A percentile compares a stretch with the other conserved stretches of the same genome.
phyloP scores from a whole-genome alignment of 2,329 filamentous ascomycete species.

The Colletotrichum theobromicola region DNA sequence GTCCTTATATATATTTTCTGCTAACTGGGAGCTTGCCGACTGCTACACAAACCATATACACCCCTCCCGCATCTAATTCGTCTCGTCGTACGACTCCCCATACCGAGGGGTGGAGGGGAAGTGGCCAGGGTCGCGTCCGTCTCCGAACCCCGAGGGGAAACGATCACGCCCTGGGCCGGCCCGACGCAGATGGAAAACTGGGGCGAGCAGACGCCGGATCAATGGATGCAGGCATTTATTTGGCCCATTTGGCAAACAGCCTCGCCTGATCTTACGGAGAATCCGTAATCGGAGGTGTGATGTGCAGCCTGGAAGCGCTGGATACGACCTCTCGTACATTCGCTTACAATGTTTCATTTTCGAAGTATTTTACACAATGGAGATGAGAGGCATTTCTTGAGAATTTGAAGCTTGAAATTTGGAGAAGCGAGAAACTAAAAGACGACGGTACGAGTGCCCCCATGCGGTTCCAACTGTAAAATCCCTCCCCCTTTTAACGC shows the following conservation, averaged over 20 bases:
- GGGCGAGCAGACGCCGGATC: neutral
- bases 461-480: neutral
- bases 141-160: conserved; percentile 12
- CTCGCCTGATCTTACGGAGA: neutral
- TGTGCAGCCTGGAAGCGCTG: neutral
- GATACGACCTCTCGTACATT: neutral
- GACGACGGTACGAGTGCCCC: neutral
- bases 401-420: neutral
- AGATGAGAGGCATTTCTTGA: neutral
- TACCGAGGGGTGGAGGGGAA: neutral
- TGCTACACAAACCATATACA: neutral
- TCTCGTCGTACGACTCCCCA: conserved; percentile 18
- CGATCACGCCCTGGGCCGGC: neutral
- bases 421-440: neutral
- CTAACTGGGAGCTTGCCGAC: neutral
- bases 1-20: neutral
- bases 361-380: too few relatives aligned
- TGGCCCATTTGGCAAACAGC: neutral
- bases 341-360: neutral
- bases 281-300: neutral
- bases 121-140: neutral
- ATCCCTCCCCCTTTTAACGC: neutral
- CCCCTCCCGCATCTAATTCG: neutral
- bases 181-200: neutral
- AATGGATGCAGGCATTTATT: neutral